Evolutionary conservation across 2,329 filamentous ascomycete genomes (phyloP), one percentile per base, ranked within the genome.

Genomic region (Amauroascus verrucosus): DNA sequence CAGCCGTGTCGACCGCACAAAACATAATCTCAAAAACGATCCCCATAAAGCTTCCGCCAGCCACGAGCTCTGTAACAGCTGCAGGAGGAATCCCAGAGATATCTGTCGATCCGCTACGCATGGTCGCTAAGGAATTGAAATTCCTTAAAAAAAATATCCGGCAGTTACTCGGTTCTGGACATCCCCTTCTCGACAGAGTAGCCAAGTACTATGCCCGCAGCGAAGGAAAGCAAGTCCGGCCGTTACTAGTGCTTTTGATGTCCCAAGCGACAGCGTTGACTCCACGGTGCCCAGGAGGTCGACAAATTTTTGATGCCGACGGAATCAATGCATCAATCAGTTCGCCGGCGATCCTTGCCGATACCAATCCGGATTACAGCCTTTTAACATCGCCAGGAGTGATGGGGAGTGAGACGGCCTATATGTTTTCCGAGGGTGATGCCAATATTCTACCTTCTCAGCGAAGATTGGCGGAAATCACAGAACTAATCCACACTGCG

Each of bases 201-300:
- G 89, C 93, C 50, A 98, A 98, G 72, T 98, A 98, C 76, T 98
- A 98, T 70, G 95, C 93, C 20, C 86, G 91, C 64, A 87, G 87
- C 56, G 89, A 97, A 75, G 93, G 93, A 58, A 98, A 98, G 75
- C 93, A 97, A 71, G 84, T 98, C 62, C 84, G 93, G 60, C 93
- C 93, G 28, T 81, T 96, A 69, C 85, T 98, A 57, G 90, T 98
- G 28, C 80, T 98, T 57, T 82, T 98, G 63, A 97, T 98, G 91
- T 91, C 90, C 57, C 82, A 90, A 66, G 93, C 93, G 4, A 96
- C 91, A 1, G 82, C 88, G n/a, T 74, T 88, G 77, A 86, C 77
- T 71, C 88, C 75, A 75, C 90, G 77, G 66, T 66, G 67, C 61
- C 66, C 76, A 70, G 65, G 64, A 61, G 60, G 58, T 14, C 37